These are phyloP conservation scores for Potentilla sterilis DNA, from an alignment of 306 rosid genomes.

Conservation along the genomic window DNA sequence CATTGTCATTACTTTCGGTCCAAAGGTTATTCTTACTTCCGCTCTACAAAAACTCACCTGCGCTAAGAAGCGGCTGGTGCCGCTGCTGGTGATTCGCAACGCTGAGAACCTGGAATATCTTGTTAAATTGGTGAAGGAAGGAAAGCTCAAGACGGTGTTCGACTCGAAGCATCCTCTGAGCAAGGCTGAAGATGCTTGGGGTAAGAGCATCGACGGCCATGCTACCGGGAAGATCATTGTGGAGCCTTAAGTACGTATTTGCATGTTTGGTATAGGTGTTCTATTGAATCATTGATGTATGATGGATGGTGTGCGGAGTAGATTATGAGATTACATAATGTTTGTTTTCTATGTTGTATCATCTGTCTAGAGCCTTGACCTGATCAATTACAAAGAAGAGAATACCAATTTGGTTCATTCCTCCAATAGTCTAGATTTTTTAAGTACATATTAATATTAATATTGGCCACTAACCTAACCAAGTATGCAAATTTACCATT, in stretches of 20 bases:
- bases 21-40: constrained; percentile 40
- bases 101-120: constrained; percentile 50
- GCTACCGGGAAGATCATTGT: constrained; percentile 79
- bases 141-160: constrained; percentile 64
- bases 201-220: constrained; percentile 68
- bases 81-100: constrained; percentile 36
- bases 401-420: no score
- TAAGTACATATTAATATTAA: no score
- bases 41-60: constrained; percentile 56
- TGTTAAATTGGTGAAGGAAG: constrained; percentile 59
- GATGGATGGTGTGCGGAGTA: no score
- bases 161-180: constrained; percentile 69
- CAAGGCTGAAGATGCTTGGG: constrained; percentile 72
- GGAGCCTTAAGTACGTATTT: constrained; percentile 35
- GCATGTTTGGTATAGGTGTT: no score
- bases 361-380: no score
- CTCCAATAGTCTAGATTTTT: no score
- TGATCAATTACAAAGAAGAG: no score
- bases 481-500: no score
- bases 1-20: constrained; percentile 41
- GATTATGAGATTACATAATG: no score
- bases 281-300: no score
- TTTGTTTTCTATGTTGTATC: no score
- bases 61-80: constrained; percentile 67
- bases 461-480: no score